These are phyloP conservation scores for Monosporascus sp. DNA, from an alignment of 2,329 filamentous ascomycete species.

Conservation along the genomic window DNA sequence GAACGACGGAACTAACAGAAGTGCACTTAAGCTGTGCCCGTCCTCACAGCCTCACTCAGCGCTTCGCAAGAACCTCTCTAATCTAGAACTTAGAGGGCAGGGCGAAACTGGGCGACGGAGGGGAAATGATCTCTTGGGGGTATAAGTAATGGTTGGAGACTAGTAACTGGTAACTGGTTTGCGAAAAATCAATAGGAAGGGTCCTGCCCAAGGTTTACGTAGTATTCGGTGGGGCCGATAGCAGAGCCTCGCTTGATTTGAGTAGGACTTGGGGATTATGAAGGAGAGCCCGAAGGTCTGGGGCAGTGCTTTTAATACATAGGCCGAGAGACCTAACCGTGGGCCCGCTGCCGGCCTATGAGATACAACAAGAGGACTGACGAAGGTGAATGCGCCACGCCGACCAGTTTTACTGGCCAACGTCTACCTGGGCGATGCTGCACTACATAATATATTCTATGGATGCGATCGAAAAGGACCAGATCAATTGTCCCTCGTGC, in stretches of 20 bases:
- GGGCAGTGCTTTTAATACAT: neutral
- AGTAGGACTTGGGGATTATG: neutral
- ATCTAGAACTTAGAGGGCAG: neutral
- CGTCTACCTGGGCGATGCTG: neutral
- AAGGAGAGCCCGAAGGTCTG: neutral
- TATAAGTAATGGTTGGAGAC: neutral
- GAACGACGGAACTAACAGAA: constrained; percentile 7
- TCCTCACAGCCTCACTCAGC: constrained; percentile 16
- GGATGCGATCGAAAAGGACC: neutral
- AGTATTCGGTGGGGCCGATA: neutral
- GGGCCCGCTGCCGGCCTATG: no score
- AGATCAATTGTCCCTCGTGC: no score
- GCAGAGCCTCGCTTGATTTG: neutral
- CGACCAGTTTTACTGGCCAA: neutral
- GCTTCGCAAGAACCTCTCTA: neutral
- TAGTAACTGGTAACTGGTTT: neutral
- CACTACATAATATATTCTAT: neutral
- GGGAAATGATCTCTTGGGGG: neutral
- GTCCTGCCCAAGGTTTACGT: neutral
- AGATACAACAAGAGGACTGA: neutral
- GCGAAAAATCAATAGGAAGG: neutral
- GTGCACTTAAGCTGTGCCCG: constrained; percentile 11
- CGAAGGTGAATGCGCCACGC: neutral
- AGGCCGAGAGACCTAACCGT: neutral
- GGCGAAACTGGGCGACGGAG: neutral